A percentile compares a stretch with the other conserved stretches of the same genome.
These are phyloP conservation scores for Trichothecium sympodiale DNA, from an alignment of 2,329 filamentous ascomycete species.

Conservation along the genomic window DNA sequence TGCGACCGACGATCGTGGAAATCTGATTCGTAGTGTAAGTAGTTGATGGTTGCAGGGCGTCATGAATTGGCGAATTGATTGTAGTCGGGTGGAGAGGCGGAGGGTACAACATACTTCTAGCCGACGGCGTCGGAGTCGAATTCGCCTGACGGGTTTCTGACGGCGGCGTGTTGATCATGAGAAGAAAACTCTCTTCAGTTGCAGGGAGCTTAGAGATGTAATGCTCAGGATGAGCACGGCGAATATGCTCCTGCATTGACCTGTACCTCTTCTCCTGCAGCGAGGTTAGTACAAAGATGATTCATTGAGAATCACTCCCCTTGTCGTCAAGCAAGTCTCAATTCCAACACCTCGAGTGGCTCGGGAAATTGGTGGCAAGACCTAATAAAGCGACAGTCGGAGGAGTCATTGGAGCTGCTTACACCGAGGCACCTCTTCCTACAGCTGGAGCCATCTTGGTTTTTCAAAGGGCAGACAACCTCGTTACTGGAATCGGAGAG, in stretches of 20 bases:
- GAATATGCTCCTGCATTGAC: conserved; percentile 99
- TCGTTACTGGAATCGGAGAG: conserved; percentile 89
- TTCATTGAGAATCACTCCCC: too few relatives aligned
- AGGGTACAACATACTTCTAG: conserved; percentile 18
- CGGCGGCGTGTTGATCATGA: conserved; percentile 90
- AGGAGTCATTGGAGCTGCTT: conserved; percentile 38
- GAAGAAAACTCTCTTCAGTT: conserved; percentile 91
- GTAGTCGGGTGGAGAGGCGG: background rate
- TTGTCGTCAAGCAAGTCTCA: too few relatives aligned
- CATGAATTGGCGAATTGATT: conserved; percentile 13
- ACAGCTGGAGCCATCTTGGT: conserved; percentile 94
- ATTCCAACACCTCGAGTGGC: background rate
- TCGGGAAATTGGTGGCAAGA: background rate
- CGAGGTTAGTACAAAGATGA: too few relatives aligned
- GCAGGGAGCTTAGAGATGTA: conserved; percentile 97
- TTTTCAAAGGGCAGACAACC: conserved; percentile 89
- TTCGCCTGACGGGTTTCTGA: conserved; percentile 50
- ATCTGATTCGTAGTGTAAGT: conserved; percentile 20
- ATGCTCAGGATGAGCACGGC: conserved; percentile 89
- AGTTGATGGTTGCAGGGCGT: conserved; percentile 11
- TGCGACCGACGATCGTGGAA: conserved; percentile 54
- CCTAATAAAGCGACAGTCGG: conserved; percentile 2
- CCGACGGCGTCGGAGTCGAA: conserved; percentile 18
- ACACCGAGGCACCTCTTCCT: conserved; percentile 96
- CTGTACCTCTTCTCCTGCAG: conserved; percentile 84